Conservation (phyloP, 352 stramenopile genomes). For the Salisapilia sapeloensis region DNA sequence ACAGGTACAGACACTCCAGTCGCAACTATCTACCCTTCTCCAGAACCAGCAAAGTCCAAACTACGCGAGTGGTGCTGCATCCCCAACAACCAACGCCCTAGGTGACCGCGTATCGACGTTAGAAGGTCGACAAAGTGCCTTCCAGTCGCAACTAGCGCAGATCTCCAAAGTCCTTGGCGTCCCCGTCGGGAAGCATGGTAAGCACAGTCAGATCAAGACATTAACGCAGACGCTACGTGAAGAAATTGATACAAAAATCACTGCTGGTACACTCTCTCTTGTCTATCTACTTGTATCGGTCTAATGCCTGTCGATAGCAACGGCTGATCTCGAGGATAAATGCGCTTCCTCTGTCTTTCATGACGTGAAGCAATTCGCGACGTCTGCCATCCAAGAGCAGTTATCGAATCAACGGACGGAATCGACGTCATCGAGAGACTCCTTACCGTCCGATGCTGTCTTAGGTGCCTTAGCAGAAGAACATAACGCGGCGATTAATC, state of each 20-base stretch:
- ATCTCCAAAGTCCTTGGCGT: constrained; percentile 57
- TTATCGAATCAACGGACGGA: constrained; percentile 2
- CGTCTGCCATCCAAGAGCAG: constrained; percentile 3
- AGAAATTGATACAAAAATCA: constrained; percentile 45
- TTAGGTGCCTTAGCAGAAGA: constrained; percentile 41
- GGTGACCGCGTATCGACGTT: constrained; percentile 61
- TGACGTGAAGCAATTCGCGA: constrained; percentile 6
- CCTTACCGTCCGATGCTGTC: constrained; percentile 26
- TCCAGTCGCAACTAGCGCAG: constrained; percentile 67
- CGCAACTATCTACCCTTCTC: constrained; percentile 10
- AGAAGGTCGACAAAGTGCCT: constrained; percentile 55
- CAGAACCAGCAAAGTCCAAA: no score
- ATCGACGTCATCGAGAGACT: neutral
- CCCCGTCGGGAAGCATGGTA: constrained; percentile 40
- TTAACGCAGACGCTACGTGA: constrained; percentile 57
- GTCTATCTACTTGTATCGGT: neutral
- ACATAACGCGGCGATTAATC: constrained; percentile 49
- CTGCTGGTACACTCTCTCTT: constrained; percentile 8
- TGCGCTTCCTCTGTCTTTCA: constrained; percentile 8
- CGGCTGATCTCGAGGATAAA: constrained; percentile 16
- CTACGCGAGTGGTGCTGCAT: no score
- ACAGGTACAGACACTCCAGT: constrained; percentile 26
- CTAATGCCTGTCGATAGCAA: constrained; percentile 1
- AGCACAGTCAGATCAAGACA: constrained; percentile 50
- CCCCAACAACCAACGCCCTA: constrained; percentile 13